Percentiles rank a stretch among this genome's conserved stretches.
phyloP scores from a whole-genome alignment of 2,329 filamentous ascomycete species.

The Rugonectria rugulosa region DNA sequence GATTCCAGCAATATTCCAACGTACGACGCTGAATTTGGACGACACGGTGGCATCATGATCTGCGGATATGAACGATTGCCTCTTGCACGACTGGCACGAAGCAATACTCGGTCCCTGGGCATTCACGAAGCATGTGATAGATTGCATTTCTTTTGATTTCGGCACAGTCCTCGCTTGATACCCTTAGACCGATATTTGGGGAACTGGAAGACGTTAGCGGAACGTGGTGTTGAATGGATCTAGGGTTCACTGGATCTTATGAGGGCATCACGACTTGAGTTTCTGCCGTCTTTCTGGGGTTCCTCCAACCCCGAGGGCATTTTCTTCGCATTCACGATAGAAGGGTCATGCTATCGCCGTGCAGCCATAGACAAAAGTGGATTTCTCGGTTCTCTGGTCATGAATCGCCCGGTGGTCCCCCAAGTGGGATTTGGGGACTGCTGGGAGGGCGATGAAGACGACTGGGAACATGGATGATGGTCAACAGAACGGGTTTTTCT shows the following conservation, averaged over 20 bases:
- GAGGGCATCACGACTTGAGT: constrained; percentile 47
- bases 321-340: constrained; percentile 53
- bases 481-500: constrained; percentile 46
- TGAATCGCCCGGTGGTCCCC: constrained; percentile 46
- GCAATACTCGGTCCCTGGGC: constrained; percentile 47
- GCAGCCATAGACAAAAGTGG: constrained; percentile 70
- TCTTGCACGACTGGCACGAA: constrained; percentile 42
- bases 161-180: constrained; percentile 53
- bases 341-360: constrained; percentile 56
- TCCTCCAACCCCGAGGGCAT: constrained; percentile 45
- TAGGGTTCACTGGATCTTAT: constrained; percentile 45
- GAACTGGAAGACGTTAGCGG: constrained; percentile 49
- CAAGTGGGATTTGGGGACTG: constrained; percentile 39
- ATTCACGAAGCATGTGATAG: constrained; percentile 55
- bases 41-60: constrained; percentile 54
- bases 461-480: constrained; percentile 43
- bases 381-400: constrained; percentile 68
- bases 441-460: constrained; percentile 44
- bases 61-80: constrained; percentile 46
- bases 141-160: constrained; percentile 55
- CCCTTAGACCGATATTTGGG: constrained; percentile 54
- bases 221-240: constrained; percentile 48
- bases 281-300: constrained; percentile 49
- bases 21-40: constrained; percentile 43
- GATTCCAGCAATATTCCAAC: constrained; percentile 38